Evolutionary conservation across 1,284 basidiomycete species (phyloP).

Genomic region (Tilletia setariae): DNA sequence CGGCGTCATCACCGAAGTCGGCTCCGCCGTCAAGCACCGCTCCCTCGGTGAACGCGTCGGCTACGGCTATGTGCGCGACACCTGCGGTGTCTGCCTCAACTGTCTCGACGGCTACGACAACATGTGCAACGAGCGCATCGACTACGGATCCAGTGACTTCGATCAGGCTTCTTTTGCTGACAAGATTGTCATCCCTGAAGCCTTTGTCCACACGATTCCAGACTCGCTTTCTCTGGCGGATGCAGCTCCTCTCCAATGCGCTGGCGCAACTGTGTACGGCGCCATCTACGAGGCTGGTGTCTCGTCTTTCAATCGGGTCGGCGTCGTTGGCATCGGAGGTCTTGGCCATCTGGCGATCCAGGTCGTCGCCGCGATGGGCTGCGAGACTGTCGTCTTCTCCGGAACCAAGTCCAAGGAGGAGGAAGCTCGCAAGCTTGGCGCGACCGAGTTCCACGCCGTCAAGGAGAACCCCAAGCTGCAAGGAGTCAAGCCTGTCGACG

Average conservation of each 20-base stretch:
- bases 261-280: conserved; percentile 38
- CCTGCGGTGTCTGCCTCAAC: conserved; percentile 43
- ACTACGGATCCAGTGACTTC: conserved; percentile 39
- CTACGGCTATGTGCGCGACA: conserved; percentile 48
- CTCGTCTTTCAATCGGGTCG: conserved; percentile 28
- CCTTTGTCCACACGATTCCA: conserved; percentile 46
- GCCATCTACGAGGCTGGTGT: conserved; percentile 33
- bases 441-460: conserved; percentile 41
- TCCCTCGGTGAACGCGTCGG: conserved; percentile 48
- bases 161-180: conserved; percentile 49
- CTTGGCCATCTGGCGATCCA: conserved; percentile 35
- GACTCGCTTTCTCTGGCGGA: conserved; percentile 38
- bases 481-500: conserved; percentile 42
- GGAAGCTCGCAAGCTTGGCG: conserved; percentile 39
- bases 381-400: conserved; percentile 39
- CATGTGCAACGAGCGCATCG: conserved; percentile 38
- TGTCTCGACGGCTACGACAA: conserved; percentile 44
- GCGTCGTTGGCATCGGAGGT: conserved; percentile 27
- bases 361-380: conserved; percentile 39
- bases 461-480: conserved; percentile 43
- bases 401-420: conserved; percentile 39
- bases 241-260: conserved; percentile 43
- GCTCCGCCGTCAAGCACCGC: conserved; percentile 33
- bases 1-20: conserved; percentile 46
- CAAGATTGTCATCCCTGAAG: conserved; percentile 41